Evolutionary conservation across 2,329 filamentous ascomycete genomes (phyloP).

Genomic region (Hypoxylon sp.): DNA sequence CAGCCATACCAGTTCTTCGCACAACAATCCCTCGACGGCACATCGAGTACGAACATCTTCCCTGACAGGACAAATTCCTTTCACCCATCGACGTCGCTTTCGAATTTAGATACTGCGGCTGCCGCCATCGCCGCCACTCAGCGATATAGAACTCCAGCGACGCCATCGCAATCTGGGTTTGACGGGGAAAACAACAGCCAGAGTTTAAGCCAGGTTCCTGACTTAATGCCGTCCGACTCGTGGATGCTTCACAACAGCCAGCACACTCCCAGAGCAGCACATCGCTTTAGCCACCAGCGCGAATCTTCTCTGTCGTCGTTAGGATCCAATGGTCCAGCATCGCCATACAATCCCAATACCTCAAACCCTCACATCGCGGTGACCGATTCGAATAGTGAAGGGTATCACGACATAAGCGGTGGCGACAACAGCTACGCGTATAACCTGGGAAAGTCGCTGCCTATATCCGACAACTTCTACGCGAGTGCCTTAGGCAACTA

Average conservation of each 20-base stretch:
- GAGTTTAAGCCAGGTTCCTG: constrained; percentile 50
- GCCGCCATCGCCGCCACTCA: constrained; percentile 51
- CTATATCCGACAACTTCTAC: constrained; percentile 57
- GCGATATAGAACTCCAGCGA: constrained; percentile 46
- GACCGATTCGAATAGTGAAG: constrained; percentile 64
- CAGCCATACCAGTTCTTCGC: constrained; percentile 45
- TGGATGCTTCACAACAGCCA: constrained; percentile 51
- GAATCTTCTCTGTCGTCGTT: constrained; percentile 74
- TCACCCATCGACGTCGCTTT: constrained; percentile 48
- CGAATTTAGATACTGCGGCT: constrained; percentile 55
- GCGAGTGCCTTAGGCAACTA: constrained; percentile 53
- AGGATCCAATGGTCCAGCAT: constrained; percentile 72
- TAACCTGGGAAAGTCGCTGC: constrained; percentile 63
- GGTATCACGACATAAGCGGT: constrained; percentile 61
- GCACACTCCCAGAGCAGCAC: constrained; percentile 50
- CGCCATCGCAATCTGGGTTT: constrained; percentile 35
- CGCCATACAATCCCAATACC: constrained; percentile 69
- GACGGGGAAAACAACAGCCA: constrained; percentile 46
- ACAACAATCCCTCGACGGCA: constrained; percentile 36
- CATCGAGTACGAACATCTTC: constrained; percentile 51
- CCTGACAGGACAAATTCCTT: constrained; percentile 47
- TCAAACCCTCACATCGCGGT: constrained; percentile 72
- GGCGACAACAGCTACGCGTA: constrained; percentile 62
- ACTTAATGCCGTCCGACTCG: constrained; percentile 54
- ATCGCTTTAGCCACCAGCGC: constrained; percentile 67